Evolutionary conservation across 169 alveolate genomes (phyloP).

Genomic region (Plasmodium vinckei): DNA sequence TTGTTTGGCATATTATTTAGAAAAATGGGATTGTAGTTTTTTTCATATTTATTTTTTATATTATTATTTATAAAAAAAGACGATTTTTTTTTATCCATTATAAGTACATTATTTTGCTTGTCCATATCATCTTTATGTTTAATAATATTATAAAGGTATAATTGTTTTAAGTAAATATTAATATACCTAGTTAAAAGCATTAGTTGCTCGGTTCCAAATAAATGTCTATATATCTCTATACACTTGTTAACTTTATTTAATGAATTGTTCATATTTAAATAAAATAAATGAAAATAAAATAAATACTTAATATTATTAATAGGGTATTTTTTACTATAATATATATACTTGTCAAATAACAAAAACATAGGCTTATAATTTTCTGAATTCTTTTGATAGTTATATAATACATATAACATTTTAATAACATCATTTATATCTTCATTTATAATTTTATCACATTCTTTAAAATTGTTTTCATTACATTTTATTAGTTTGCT

Average conservation of each 20-base stretch:
- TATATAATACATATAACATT: conserved; percentile 61
- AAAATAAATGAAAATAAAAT: conserved; percentile 64
- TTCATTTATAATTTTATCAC: conserved; percentile 46
- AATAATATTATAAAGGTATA: conserved; percentile 34
- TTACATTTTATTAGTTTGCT: conserved; percentile 25
- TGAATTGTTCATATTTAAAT: conserved; percentile 51
- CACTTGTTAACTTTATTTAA: conserved; percentile 15
- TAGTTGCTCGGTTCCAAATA: conserved; percentile 35
- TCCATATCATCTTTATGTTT: conserved; percentile 30
- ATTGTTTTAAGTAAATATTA: conserved; percentile 35
- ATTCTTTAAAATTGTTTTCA: conserved; percentile 16
- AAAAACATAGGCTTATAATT: conserved; percentile 27
- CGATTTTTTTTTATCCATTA: background rate
- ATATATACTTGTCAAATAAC: conserved; percentile 43
- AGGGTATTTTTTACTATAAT: conserved; percentile 28
- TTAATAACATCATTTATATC: conserved; percentile 55
- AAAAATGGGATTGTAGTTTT: background rate
- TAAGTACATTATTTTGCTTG: too few relatives aligned
- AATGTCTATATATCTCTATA: conserved; percentile 22
- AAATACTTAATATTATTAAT: conserved; percentile 47
- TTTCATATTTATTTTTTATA: too few relatives aligned
- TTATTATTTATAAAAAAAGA: too few relatives aligned
- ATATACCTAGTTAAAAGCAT: conserved; percentile 62
- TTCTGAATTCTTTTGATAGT: conserved; percentile 3
- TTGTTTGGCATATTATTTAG: background rate